Evolutionary conservation across 2,329 filamentous ascomycete genomes (phyloP).

Genomic region (Xylariaceae sp.): DNA sequence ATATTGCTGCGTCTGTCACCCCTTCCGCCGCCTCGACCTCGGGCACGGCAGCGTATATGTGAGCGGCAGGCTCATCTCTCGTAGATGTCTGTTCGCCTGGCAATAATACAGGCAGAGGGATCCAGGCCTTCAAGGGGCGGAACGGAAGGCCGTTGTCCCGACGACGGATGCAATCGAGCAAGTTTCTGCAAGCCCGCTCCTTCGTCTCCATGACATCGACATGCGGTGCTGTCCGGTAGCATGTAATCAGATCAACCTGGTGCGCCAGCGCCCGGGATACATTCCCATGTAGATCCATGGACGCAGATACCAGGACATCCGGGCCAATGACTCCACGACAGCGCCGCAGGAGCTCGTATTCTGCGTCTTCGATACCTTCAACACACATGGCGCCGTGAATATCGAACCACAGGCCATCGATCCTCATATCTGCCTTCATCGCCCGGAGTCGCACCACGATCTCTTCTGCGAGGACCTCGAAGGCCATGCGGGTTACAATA

Average conservation of each 20-base stretch:
- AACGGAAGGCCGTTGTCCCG: slow-evolving; percentile 15
- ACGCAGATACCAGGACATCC: slow-evolving; percentile 44
- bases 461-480: slow-evolving; percentile 37
- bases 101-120: slow-evolving; percentile 46
- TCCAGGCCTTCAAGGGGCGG: slow-evolving; percentile 47
- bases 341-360: slow-evolving; percentile 42
- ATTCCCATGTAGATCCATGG: slow-evolving; percentile 53
- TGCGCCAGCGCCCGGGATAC: slow-evolving; percentile 45
- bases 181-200: slow-evolving; percentile 45
- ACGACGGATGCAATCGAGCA: slow-evolving; percentile 36
- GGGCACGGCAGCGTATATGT: slow-evolving; percentile 44
- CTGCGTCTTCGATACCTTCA: slow-evolving; percentile 42
- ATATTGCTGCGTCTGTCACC: slow-evolving; percentile 47
- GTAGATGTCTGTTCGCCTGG: slow-evolving; percentile 53
- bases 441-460: slow-evolving; percentile 36
- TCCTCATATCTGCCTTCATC: slow-evolving; percentile 30
- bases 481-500: slow-evolving; percentile 40
- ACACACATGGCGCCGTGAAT: slow-evolving; percentile 54
- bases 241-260: slow-evolving; percentile 47
- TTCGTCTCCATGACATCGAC: slow-evolving; percentile 46
- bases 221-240: slow-evolving; percentile 49
- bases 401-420: slow-evolving; percentile 50
- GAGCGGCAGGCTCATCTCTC: slow-evolving; percentile 45
- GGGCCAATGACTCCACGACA: slow-evolving; percentile 42
- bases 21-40: slow-evolving; percentile 36